Conservation (phyloP, 805 yeast genomes). For the Yarrowia sp. region DNA sequence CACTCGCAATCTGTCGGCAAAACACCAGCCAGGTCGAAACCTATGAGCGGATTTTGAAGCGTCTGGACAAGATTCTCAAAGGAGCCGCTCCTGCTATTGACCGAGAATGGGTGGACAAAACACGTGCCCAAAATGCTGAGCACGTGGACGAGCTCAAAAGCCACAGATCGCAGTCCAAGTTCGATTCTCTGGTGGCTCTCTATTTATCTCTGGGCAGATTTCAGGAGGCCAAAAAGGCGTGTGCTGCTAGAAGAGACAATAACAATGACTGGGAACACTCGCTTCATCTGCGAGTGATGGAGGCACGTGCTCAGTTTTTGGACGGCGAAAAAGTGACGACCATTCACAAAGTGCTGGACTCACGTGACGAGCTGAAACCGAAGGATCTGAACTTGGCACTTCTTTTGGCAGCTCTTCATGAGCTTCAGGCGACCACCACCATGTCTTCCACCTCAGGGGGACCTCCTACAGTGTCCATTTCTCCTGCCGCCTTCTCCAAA, state of each 20-base stretch:
- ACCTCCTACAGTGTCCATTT: not conserved
- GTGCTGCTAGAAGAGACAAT: conserved; percentile 13
- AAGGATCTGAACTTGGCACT: conserved; percentile 17
- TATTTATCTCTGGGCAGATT: conserved; percentile 1
- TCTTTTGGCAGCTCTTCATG: conserved; percentile 13
- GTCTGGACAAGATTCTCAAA: conserved; percentile 18
- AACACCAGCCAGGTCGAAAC: conserved; percentile 1
- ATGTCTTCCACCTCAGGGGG: not conserved
- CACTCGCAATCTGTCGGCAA: conserved; percentile 24
- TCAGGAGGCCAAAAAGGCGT: conserved; percentile 21
- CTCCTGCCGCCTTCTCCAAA: conserved; percentile 14
- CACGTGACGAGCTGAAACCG: conserved; percentile 12
- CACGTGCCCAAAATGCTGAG: not conserved
- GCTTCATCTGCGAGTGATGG: conserved; percentile 29
- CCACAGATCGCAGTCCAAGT: conserved; percentile 1
- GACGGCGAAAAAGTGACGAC: conserved; percentile 28
- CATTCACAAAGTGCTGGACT: conserved; percentile 22
- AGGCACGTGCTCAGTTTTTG: conserved; percentile 16
- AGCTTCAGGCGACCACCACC: conserved; percentile 18
- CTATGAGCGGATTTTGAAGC: conserved; percentile 13
- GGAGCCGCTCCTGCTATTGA: conserved; percentile 13
- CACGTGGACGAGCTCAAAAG: conserved; percentile 12
- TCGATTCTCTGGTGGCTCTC: not conserved
- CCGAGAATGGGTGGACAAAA: conserved; percentile 4
- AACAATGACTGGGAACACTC: conserved; percentile 37